These are phyloP conservation scores for Fusarium sp. DNA, from an alignment of 2,329 filamentous ascomycete species.

Conservation along the genomic window DNA sequence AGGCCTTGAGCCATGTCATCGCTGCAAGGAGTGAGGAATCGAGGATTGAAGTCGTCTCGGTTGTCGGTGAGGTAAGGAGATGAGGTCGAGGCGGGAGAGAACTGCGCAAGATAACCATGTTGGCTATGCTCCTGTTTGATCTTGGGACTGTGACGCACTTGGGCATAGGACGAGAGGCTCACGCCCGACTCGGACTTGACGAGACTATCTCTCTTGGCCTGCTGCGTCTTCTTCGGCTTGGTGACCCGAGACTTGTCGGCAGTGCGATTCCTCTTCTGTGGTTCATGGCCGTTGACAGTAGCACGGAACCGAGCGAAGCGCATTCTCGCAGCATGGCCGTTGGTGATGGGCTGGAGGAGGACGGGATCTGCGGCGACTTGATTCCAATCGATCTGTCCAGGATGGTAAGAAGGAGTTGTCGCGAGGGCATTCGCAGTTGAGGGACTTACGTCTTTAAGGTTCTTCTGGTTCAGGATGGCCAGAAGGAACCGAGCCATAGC, in stretches of 20 bases:
- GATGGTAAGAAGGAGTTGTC: slow-evolving; percentile 32
- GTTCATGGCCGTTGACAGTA: slow-evolving; percentile 64
- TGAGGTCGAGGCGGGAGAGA: slow-evolving; percentile 56
- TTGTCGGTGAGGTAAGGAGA: slow-evolving; percentile 57
- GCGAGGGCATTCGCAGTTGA: neutral
- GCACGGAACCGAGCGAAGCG: slow-evolving; percentile 69
- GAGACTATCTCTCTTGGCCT: slow-evolving; percentile 53
- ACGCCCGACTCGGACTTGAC: slow-evolving; percentile 59
- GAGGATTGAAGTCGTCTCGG: slow-evolving; percentile 55
- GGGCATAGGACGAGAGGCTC: slow-evolving; percentile 49
- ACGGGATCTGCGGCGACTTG: slow-evolving; percentile 70
- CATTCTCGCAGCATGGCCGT: slow-evolving; percentile 75
- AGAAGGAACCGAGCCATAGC: slow-evolving; percentile 72
- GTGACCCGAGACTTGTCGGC: slow-evolving; percentile 61
- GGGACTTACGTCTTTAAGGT: slow-evolving; percentile 70
- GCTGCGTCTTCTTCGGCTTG: slow-evolving; percentile 60
- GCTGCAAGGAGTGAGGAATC: slow-evolving; percentile 69
- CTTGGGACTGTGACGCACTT: slow-evolving; percentile 46
- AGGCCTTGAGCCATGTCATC: slow-evolving; percentile 60
- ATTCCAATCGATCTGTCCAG: slow-evolving; percentile 71
- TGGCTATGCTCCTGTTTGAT: slow-evolving; percentile 59
- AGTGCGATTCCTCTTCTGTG: slow-evolving; percentile 63
- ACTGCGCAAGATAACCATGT: slow-evolving; percentile 52
- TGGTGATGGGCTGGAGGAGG: slow-evolving; percentile 69
- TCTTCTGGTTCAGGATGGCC: slow-evolving; percentile 73